phyloP scores from a whole-genome alignment of 169 alveolate species.

The Cryptosporidium xiaoi region DNA sequence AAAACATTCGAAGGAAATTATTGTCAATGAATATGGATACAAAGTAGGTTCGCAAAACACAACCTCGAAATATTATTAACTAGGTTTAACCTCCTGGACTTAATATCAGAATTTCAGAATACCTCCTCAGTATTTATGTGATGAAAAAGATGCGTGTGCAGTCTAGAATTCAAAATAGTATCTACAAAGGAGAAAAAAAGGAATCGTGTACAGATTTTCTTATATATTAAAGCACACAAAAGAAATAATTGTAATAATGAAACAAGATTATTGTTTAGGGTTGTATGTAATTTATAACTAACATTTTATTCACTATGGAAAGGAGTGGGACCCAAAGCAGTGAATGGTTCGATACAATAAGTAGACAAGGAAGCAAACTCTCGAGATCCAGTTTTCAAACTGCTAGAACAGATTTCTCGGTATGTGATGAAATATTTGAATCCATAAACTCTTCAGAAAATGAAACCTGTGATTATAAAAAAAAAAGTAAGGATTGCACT shows the following conservation, averaged over 20 bases:
- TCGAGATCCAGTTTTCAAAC: constrained; percentile 63
- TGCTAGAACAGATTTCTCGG: constrained; percentile 37
- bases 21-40: constrained; percentile 24
- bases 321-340: constrained; percentile 1
- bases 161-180: too few relatives aligned
- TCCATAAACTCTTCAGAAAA: background rate
- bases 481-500: too few relatives aligned
- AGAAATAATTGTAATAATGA: too few relatives aligned
- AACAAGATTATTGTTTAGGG: background rate
- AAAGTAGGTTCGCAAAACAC: constrained; percentile 16
- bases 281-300: background rate
- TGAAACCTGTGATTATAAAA: background rate
- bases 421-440: constrained; percentile 29
- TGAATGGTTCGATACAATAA: constrained; percentile 57
- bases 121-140: constrained; percentile 45
- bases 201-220: background rate
- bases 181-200: too few relatives aligned
- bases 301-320: background rate
- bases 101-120: constrained; percentile 16
- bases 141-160: constrained; percentile 5
- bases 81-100: background rate
- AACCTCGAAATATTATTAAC: background rate
- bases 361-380: constrained; percentile 54
- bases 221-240: constrained; percentile 1
- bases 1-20: constrained; percentile 7